Evolutionary conservation across 176 grass and related monocot species (phyloP), one percentile per base, ranked within the genome.

Genomic region (Pontederia crassipes): DNA sequence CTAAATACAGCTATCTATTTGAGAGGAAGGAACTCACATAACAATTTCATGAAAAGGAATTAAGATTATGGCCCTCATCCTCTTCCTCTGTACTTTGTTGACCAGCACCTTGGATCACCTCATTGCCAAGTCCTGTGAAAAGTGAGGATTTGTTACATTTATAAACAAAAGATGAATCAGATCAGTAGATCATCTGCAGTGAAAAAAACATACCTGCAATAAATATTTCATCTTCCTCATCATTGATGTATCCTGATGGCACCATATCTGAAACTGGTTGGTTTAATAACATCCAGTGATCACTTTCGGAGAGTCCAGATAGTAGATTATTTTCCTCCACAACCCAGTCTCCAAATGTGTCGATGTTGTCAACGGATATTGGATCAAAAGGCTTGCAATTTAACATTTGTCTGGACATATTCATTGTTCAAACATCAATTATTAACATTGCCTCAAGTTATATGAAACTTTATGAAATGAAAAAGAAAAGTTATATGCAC

Each of bases 341-440:
- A 71, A 83, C 58, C 92, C 92, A 97, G 64, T 97, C 81, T 62
- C 83, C 81, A 72, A 97, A 81, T 61, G 75, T 82, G 64, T 84
- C 84, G 32, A 85, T 83, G 69, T 85, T 76, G 63, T 84, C 81
- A 18, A 88, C 49, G 8, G 87, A 82, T 61, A 97, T 46, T 52
- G 92, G 92, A 83, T 91, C 87, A 71, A 88, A 88, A 57, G 68
- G 67, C 75, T 85, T 82, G 7, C 13, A 40, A 70, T 64, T 91
- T 58, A 28, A 50, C 68, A 82, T 75, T 73, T 83, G 75, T 69
- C 92, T 91, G 64, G 48, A 29, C 45, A 65, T 45, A 74, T 72
- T 45, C 8, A 55, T 6, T 15, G 53, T 17, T 7, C 10, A 8
- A 10, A 54, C 32, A 14, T 13, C 14, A 15, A 57, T 10, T 27